These are phyloP conservation scores for Backusella psychrophila DNA, from an alignment of 192 early-diverging fungal genomes.

Conservation along the genomic window DNA sequence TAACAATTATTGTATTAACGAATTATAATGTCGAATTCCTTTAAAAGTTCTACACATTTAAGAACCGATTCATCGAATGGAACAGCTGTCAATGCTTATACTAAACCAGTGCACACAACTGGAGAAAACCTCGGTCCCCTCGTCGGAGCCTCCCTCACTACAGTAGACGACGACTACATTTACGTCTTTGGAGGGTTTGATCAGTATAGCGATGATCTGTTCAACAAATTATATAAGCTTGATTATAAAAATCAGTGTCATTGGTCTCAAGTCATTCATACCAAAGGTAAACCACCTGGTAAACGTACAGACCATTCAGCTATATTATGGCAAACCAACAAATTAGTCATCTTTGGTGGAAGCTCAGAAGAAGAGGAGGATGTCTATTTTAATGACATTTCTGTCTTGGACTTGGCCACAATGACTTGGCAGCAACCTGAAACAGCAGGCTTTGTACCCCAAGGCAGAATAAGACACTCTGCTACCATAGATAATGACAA, in stretches of 20 bases:
- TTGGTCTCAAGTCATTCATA: conserved; percentile 54
- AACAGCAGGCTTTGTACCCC: conserved; percentile 45
- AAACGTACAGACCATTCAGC: conserved; percentile 64
- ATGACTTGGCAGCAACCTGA: conserved; percentile 60
- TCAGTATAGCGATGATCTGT: conserved; percentile 65
- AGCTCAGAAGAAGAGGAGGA: conserved; percentile 43
- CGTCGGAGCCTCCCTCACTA: conserved; percentile 43
- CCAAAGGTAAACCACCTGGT: conserved; percentile 43
- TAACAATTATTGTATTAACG: background rate
- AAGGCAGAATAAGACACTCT: conserved; percentile 55
- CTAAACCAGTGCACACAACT: conserved; percentile 3
- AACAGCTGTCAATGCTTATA: background rate
- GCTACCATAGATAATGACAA: conserved; percentile 60
- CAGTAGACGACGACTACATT: conserved; percentile 33
- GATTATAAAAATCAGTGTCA: conserved; percentile 34
- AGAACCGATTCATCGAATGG: background rate
- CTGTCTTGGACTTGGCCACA: conserved; percentile 56
- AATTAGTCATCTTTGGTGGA: conserved; percentile 66
- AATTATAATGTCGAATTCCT: background rate
- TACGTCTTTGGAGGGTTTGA: conserved; percentile 65
- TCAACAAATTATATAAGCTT: conserved; percentile 59
- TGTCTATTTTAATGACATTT: conserved; percentile 53
- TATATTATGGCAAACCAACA: conserved; percentile 53
- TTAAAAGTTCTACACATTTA: background rate
- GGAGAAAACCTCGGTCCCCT: conserved; percentile 35